These are phyloP conservation scores for Gentiana dahurica DNA, from an alignment of 257 asterid species.

Conservation along the genomic window DNA sequence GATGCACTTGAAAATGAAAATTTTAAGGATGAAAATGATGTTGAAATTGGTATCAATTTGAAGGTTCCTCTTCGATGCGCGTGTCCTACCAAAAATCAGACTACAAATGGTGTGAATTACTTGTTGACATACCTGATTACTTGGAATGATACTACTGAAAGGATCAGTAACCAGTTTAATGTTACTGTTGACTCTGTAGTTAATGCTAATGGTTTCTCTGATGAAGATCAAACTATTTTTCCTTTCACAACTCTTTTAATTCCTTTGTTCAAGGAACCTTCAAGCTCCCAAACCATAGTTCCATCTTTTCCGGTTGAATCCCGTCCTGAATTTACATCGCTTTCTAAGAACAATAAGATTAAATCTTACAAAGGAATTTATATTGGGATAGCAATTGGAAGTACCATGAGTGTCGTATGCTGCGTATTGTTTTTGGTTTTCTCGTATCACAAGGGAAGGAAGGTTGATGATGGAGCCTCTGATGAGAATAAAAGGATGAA, in stretches of 20 bases:
- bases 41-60: slow-evolving; percentile 24
- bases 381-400: slow-evolving; percentile 40
- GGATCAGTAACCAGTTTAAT: slow-evolving; percentile 28
- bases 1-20: slow-evolving; percentile 33
- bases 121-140: slow-evolving; percentile 40
- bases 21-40: slow-evolving; percentile 9
- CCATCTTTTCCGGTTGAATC: background rate
- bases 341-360: background rate
- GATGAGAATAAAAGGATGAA: slow-evolving; percentile 6
- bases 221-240: slow-evolving; percentile 20
- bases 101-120: slow-evolving; percentile 27
- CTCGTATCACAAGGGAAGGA: slow-evolving; percentile 10
- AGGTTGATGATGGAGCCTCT: background rate
- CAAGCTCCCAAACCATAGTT: slow-evolving; percentile 16
- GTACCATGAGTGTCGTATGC: slow-evolving; percentile 31
- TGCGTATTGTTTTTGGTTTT: slow-evolving; percentile 21
- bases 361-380: slow-evolving; percentile 14
- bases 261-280: slow-evolving; percentile 36
- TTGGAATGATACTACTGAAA: slow-evolving; percentile 20
- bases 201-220: slow-evolving; percentile 39
- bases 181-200: slow-evolving; percentile 25
- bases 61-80: slow-evolving; percentile 61
- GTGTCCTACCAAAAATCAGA: slow-evolving; percentile 47
- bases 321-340: slow-evolving; percentile 3
- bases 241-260: slow-evolving; percentile 55